phyloP scores from a whole-genome alignment of 1,284 basidiomycete genomes.

The Sparassis latifolia region DNA sequence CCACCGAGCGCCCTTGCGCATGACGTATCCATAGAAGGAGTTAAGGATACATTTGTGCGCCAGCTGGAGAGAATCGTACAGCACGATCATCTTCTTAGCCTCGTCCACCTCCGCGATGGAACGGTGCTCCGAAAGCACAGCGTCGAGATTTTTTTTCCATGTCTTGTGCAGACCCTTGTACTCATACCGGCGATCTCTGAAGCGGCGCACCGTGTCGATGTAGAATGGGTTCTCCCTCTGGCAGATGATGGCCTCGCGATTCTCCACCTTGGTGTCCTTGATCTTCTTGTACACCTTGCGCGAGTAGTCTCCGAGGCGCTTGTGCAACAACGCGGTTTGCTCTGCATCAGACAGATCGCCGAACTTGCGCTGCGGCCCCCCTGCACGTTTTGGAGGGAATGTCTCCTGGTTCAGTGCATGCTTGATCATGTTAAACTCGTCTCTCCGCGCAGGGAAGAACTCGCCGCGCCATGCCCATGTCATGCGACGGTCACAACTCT shows the following conservation, averaged over 20 bases:
- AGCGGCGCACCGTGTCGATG: conserved; percentile 95
- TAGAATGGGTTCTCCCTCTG: conserved; percentile 99
- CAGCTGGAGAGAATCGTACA: conserved; percentile 99
- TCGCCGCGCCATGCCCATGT: conserved; percentile 99
- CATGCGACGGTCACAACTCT: conserved; percentile 89
- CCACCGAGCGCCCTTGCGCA: conserved; percentile 99
- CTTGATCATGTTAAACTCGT: conserved; percentile 99
- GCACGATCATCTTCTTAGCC: conserved; percentile 99
- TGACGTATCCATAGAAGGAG: conserved; percentile 99
- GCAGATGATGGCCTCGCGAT: conserved; percentile 93
- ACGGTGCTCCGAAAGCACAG: conserved; percentile 56
- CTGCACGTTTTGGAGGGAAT: conserved; percentile 81
- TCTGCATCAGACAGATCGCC: conserved; percentile 83
- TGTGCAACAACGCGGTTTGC: conserved; percentile 90
- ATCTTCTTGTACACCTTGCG: conserved; percentile 98
- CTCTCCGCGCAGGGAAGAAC: conserved; percentile 95
- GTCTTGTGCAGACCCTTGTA: conserved; percentile 99
- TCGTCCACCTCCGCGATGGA: conserved; percentile 88
- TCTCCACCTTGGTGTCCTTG: conserved; percentile 97
- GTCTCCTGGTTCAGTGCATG: conserved; percentile 93
- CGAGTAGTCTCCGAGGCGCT: conserved; percentile 97
- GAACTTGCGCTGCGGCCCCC: conserved; percentile 75
- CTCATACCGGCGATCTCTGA: conserved; percentile 97
- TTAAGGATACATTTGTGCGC: conserved; percentile 99
- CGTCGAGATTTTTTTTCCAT: conserved; percentile 98